Evolutionary conservation across 345 rosid genomes (phyloP).

Genomic region (Eucalyptus brandiana): DNA sequence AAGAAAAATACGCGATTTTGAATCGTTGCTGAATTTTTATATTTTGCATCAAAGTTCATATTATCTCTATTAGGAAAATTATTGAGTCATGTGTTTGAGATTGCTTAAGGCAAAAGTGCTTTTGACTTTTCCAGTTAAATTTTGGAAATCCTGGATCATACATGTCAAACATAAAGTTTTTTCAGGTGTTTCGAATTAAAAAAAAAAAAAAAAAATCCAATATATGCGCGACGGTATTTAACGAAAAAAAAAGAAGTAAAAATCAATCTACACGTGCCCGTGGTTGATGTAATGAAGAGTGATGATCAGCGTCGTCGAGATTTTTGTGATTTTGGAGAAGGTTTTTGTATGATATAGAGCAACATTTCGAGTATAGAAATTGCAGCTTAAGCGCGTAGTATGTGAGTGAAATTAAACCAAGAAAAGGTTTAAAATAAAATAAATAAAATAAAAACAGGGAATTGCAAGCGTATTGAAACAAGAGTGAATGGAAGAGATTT

Average conservation of each 20-base stretch:
- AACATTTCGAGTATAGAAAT: not conserved
- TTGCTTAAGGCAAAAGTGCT: not conserved
- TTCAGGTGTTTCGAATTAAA: not conserved
- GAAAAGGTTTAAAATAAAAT: too few relatives aligned
- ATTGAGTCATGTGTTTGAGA: not conserved
- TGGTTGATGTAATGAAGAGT: not conserved
- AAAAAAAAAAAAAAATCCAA: too few relatives aligned
- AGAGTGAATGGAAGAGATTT: not conserved
- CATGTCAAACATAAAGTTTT: not conserved
- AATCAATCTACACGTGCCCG: not conserved
- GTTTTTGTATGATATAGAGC: not conserved
- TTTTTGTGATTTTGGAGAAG: not conserved
- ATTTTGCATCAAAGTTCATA: not conserved
- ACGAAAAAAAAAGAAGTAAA: too few relatives aligned
- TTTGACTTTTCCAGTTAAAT: not conserved
- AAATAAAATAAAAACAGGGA: rapidly evolving
- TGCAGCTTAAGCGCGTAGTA: not conserved
- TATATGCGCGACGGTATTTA: not conserved
- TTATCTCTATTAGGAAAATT: not conserved
- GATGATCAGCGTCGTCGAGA: not conserved
- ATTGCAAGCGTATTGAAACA: not conserved
- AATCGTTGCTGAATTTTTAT: not conserved
- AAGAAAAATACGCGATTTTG: not conserved
- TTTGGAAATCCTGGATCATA: not conserved
- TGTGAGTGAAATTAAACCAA: not conserved